A percentile compares a stretch with the other conserved stretches of the same genome.
Evolutionary conservation across 805 yeast genomes (phyloP).

Genomic region (Henningerozyma blattae): DNA sequence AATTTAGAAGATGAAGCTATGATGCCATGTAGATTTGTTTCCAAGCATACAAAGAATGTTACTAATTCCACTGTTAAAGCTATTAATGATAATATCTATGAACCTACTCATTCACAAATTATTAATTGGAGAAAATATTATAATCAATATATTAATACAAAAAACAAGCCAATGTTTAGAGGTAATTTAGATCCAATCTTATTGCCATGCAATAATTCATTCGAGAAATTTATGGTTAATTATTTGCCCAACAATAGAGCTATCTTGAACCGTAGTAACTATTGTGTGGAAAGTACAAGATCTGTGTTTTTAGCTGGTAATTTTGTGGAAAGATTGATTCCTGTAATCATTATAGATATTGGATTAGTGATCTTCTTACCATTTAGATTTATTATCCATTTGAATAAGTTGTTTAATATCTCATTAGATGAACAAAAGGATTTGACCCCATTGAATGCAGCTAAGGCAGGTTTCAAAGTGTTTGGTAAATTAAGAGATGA

Average conservation of each 20-base stretch:
- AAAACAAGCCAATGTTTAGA: conserved; percentile 53
- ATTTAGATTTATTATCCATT: conserved; percentile 24
- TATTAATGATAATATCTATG: conserved; percentile 26
- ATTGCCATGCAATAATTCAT: conserved; percentile 44
- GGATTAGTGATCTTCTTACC: conserved; percentile 25
- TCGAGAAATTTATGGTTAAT: conserved; percentile 33
- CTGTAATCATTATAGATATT: conserved; percentile 22
- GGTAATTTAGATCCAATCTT: conserved; percentile 52
- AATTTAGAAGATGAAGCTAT: conserved; percentile 37
- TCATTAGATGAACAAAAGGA: conserved; percentile 31
- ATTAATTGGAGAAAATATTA: conserved; percentile 37
- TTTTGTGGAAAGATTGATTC: conserved; percentile 28
- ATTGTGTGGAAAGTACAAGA: conserved; percentile 47
- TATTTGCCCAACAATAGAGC: conserved; percentile 35
- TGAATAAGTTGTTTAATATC: conserved; percentile 27
- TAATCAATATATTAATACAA: conserved; percentile 41
- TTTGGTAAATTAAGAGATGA: conserved; percentile 21
- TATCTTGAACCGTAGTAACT: conserved; percentile 29
- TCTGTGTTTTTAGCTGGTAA: conserved; percentile 32
- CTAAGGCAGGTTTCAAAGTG: conserved; percentile 24
- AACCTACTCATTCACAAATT: conserved; percentile 39
- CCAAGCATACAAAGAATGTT: conserved; percentile 26
- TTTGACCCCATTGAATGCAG: conserved; percentile 18
- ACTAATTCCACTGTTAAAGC: conserved; percentile 21
- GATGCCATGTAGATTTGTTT: conserved; percentile 40